A percentile compares a stretch with the other conserved stretches of the same genome.
Conservation (phyloP, 768 basidiomycete species). For the Tricholoma terreum region DNA sequence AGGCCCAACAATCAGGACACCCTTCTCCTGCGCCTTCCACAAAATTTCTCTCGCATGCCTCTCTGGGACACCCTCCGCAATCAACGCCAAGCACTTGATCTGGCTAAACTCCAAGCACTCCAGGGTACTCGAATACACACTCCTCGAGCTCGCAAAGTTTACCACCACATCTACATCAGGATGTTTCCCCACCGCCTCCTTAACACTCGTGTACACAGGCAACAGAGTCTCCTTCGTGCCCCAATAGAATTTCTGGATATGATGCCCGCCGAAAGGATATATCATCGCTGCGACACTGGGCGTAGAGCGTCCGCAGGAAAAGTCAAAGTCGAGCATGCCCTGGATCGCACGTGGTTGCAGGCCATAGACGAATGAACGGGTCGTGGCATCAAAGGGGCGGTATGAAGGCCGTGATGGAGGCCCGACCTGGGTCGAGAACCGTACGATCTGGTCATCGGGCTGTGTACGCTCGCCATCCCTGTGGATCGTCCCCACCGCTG, state of each 20-base stretch:
- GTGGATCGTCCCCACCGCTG: conserved; percentile 68
- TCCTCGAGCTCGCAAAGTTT: conserved; percentile 94
- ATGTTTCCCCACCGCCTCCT: conserved; percentile 92
- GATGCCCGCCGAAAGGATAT: conserved; percentile 99
- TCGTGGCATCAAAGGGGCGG: conserved; percentile 88
- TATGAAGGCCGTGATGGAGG: conserved; percentile 64
- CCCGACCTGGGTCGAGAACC: conserved; percentile 59
- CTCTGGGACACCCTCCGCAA: conserved; percentile 99
- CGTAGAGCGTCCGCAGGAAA: conserved; percentile 87
- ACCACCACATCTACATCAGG: conserved; percentile 96
- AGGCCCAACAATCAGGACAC: conserved; percentile 89
- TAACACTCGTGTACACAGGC: conserved; percentile 91
- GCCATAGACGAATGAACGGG: conserved; percentile 97
- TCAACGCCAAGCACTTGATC: conserved; percentile 75
- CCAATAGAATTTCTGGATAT: conserved; percentile 99
- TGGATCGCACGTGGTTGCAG: conserved; percentile 99
- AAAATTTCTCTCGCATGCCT: conserved; percentile 95
- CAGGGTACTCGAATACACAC: conserved; percentile 91
- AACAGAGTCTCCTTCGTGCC: conserved; percentile 98
- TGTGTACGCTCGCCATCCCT: conserved; percentile 80
- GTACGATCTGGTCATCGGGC: conserved; percentile 84
- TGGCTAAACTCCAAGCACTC: conserved; percentile 73
- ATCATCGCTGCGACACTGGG: conserved; percentile 99
- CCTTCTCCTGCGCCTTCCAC: conserved; percentile 80
- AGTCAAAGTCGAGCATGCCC: conserved; percentile 97